Base-by-base conservation (phyloP, 2,329 filamentous ascomycete genomes). In the Exophiala bonariae region DNA sequence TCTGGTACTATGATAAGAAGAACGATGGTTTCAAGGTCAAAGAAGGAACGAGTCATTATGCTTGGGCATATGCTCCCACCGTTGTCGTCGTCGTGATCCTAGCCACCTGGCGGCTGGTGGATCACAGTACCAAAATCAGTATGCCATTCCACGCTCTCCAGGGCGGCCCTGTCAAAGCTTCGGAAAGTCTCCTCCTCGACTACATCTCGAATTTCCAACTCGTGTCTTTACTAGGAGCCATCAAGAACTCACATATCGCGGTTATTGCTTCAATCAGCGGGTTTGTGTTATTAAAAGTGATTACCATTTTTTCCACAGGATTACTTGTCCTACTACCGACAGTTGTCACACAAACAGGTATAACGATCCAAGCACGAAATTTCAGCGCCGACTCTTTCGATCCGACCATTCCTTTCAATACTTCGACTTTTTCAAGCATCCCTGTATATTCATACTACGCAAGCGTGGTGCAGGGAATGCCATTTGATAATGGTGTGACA, bases 61-160 rank as follows among this genome's bases (percentile, higher is more conserved):
- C 50, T 3, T 60, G 58, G 58, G 45, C 52, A 6, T 60, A 60
- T 48, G 47, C 50, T 2, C 58, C 58, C 3, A 60, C 58, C 9
- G 43, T 55, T 51, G 54, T 66, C 28, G 55, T 65, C 34, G 60
- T 66, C 13, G 37, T 66, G 18, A 48, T 62, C 16, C 55, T 59
- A 8, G 58, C 60, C 9, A 42, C 59, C 16, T 66, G 63, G 63
- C 56, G 57, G 22, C 61, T 65, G 51, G 62, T 67, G 23, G 63
- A 66, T 40, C 57, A 65, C 42, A 43, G 58, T 28, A 57, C 56
- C 40, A 66, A 65, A 50, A 55, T 61, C 36, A 48, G 63, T 18
- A 61, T 61, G 50, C 62, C 65, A 1, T 67, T 64, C 61, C 59
- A 62, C 22, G 60, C 62, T 38, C 55, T 67, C 17, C 59, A 60